phyloP scores from a whole-genome alignment of 2,329 filamentous ascomycete species.

The Colletotrichum lini region DNA sequence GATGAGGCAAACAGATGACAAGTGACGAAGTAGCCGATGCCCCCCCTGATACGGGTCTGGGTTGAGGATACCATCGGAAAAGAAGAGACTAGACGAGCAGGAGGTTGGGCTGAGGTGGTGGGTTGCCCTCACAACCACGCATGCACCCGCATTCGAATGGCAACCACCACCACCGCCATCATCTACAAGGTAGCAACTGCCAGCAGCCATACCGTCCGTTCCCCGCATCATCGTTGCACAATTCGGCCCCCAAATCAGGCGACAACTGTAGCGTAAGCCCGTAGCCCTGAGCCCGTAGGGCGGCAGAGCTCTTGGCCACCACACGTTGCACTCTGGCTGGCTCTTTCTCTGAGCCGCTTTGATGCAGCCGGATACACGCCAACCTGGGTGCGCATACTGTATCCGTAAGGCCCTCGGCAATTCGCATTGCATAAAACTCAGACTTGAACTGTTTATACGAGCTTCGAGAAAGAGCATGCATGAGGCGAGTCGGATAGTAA shows the following conservation, averaged over 20 bases:
- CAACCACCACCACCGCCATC: background rate
- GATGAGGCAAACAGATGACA: background rate
- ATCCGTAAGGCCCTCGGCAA: background rate
- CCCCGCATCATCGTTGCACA: background rate
- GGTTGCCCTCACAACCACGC: constrained; percentile 3
- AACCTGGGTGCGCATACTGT: background rate
- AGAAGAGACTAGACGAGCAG: background rate
- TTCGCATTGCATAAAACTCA: background rate
- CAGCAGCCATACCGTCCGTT: background rate
- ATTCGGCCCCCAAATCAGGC: background rate
- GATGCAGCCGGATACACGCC: constrained; percentile 1
- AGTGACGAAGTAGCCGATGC: background rate
- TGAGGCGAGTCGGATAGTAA: background rate
- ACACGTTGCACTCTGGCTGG: background rate
- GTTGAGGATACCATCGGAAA: background rate
- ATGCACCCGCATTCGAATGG: background rate
- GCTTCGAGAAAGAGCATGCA: background rate
- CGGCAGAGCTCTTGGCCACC: background rate
- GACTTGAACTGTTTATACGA: constrained; percentile 10
- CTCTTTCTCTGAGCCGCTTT: background rate
- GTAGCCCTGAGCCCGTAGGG: background rate
- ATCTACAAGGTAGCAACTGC: no score
- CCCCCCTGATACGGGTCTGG: background rate
- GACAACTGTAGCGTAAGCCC: background rate
- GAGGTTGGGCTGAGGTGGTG: constrained; percentile 2